Evolutionary conservation across 1,284 basidiomycete species (phyloP).

Genomic region (Hypsizygus ulmarius): DNA sequence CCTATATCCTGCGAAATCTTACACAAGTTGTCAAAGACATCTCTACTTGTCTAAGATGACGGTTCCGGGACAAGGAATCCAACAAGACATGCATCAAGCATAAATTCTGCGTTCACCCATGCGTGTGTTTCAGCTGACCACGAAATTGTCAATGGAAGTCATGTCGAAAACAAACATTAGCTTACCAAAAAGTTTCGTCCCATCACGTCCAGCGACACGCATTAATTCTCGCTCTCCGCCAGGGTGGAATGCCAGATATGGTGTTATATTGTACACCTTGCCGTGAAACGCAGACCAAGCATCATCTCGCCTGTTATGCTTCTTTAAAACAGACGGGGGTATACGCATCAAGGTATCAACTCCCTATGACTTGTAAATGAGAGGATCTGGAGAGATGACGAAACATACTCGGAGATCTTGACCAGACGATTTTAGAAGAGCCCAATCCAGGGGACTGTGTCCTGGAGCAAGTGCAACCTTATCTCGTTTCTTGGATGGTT

Average conservation of each 20-base stretch:
- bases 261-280: slow-evolving; percentile 96
- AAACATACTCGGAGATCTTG: slow-evolving; percentile 68
- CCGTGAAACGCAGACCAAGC: slow-evolving; percentile 94
- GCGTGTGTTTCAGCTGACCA: slow-evolving; percentile 44
- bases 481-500: slow-evolving; percentile 54
- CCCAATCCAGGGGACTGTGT: slow-evolving; percentile 94
- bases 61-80: slow-evolving; percentile 81
- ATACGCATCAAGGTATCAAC: slow-evolving; percentile 70
- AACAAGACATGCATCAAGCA: slow-evolving; percentile 89
- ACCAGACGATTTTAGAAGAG: slow-evolving; percentile 78
- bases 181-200: slow-evolving; percentile 90
- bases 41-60: slow-evolving; percentile 23
- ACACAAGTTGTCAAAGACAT: slow-evolving; percentile 1
- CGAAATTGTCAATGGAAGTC: not conserved
- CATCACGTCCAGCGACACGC: slow-evolving; percentile 95
- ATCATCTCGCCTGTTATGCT: slow-evolving; percentile 82
- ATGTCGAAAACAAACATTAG: slow-evolving; percentile 8
- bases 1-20: slow-evolving; percentile 4
- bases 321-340: slow-evolving; percentile 80
- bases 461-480: slow-evolving; percentile 94
- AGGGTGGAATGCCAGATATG: slow-evolving; percentile 91
- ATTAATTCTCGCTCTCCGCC: slow-evolving; percentile 93
- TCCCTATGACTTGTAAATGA: slow-evolving; percentile 40
- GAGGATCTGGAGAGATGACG: not conserved
- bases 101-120: slow-evolving; percentile 94